Base-by-base conservation (phyloP, 139 green algal species). In the Zygnema circumcarinatum region DNA sequence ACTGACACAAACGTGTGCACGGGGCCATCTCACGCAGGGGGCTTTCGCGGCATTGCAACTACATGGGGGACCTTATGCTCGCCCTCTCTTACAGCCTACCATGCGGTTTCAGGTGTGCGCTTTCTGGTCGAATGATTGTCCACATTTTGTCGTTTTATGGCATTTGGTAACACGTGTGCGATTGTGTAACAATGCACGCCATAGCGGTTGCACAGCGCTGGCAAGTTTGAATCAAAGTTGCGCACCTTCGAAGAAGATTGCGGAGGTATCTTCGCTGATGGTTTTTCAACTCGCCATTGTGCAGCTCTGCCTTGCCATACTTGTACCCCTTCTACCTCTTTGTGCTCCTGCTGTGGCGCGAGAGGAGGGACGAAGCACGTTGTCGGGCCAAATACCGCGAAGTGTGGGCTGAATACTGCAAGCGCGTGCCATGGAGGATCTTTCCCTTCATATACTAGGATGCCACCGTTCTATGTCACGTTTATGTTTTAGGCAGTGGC, bases 281-380 rank as follows among this genome's bases (percentile, higher is more conserved):
- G n/a, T n/a, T n/a, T n/a, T n/a, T n/a, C n/a, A n/a, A n/a, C n/a
- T n/a, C n/a, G n/a, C n/a, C n/a, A n/a, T n/a, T 89, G 35, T 87
- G 85, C 85, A 90, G 85, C 38, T 90, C 87, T 22, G 7, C 84
- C 22, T 22, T 87, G 2, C 87, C 87, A 0, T 99, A 98, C 87
- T 98, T 99, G 79, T 99, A 99, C 92, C 96, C 94, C 82, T 93
- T 96, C 25, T 99, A 99, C 91, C 98, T 99, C 90, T 94, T 90
- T 0, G 82, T 92, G 0, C 91, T 99, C 79, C 89, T 98, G n/a
- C 47, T 94, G 83, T 52, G 89, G 31, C 54, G 92, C 16, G 91
- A 92, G 40, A 25, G 84, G 40, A 92, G 97, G 0, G 97, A 99
- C 86, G 96, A 97, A 69, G 82, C 95, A 56, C 88, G 94, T 2